Percentiles rank a stretch among this genome's conserved stretches.
These are phyloP conservation scores for Teratosphaeria zuluensis DNA, from an alignment of 2,329 filamentous ascomycete genomes.

Conservation along the genomic window DNA sequence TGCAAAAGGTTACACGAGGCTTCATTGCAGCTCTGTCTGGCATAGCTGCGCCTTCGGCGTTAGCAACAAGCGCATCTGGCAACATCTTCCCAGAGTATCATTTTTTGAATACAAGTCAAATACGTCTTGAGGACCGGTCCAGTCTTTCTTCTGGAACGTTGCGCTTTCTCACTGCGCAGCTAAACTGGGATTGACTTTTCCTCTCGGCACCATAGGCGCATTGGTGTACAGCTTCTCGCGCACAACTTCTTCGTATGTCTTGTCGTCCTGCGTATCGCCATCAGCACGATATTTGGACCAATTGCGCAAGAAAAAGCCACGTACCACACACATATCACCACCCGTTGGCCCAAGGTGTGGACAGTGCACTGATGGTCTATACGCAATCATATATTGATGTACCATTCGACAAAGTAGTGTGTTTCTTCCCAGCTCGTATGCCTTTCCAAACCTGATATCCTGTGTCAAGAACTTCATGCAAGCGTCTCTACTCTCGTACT, in stretches of 20 bases:
- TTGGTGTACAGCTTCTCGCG: neutral
- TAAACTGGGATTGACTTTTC: neutral
- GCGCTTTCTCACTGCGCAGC: neutral
- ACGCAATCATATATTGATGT: constrained; percentile 2
- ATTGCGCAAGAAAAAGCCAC: neutral
- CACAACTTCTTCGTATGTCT: neutral
- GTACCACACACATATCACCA: constrained; percentile 1
- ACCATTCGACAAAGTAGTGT: constrained; percentile 1
- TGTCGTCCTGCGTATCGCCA: neutral
- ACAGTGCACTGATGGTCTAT: constrained; percentile 1
- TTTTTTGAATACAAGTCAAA: no score
- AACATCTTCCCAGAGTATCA: no score
- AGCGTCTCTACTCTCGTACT: neutral
- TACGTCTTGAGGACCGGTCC: no score
- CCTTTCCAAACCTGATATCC: constrained; percentile 1
- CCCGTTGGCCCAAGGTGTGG: constrained; percentile 1
- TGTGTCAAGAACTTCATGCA: constrained; percentile 2
- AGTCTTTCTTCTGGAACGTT: neutral
- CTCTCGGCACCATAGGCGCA: constrained; percentile 1
- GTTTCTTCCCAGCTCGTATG: constrained; percentile 2
- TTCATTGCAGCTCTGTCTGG: no score
- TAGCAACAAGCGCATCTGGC: no score
- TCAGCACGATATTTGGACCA: neutral
- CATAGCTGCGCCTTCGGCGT: no score
- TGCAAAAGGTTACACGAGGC: no score